Base-by-base conservation (phyloP, 495 filamentous ascomycete species). In the Penicillium cataractarum region DNA sequence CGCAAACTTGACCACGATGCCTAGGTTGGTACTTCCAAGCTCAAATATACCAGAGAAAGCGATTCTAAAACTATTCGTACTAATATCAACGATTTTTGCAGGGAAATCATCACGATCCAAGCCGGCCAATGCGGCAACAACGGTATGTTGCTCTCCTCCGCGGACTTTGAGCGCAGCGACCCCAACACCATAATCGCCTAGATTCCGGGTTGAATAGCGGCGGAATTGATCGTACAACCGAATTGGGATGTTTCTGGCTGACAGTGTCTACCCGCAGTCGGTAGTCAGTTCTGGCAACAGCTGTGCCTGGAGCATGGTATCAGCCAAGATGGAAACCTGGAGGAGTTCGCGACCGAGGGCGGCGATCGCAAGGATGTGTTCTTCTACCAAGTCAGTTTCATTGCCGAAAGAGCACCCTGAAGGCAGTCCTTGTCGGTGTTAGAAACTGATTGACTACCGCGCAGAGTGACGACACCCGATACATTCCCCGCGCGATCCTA, bases 61-160 rank as follows among this genome's bases (percentile, higher is more conserved):
- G 10, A 27, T 15, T 46, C 19, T 8, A n/a, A 12, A 26, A 37
- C 48, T 24, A 6, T 39, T 55, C 9, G 58, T 29, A 21, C 59
- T 64, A 22, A 65, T 37, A n/a, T 31, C 32, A 31, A n/a, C 55
- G 29, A 13, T n/a, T 48, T 57, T 42, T 58, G 6, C 51, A 98
- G 95, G 79, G 95, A 99, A 86, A 98, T 99, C 73, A 99, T 99
- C 77, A 99, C 96, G 39, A 90, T 99, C 64, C 95, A 99, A 80
- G 93, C 96, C 57, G 95, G 95, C 84, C 95, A 99, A 77, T 99
- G 95, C 86, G 95, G 95, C 84, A 99, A 99, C 77, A 97, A 92
- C 83, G 92, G 93, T 97, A 74, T 81, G 90, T 69, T 58, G 48
- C 50, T 52, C 65, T 59, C 66, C 56, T 61, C 56, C 57, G 55